Evolutionary conservation across 2,329 filamentous ascomycete genomes (phyloP).

Genomic region (Pseudogymnoascus sp.): DNA sequence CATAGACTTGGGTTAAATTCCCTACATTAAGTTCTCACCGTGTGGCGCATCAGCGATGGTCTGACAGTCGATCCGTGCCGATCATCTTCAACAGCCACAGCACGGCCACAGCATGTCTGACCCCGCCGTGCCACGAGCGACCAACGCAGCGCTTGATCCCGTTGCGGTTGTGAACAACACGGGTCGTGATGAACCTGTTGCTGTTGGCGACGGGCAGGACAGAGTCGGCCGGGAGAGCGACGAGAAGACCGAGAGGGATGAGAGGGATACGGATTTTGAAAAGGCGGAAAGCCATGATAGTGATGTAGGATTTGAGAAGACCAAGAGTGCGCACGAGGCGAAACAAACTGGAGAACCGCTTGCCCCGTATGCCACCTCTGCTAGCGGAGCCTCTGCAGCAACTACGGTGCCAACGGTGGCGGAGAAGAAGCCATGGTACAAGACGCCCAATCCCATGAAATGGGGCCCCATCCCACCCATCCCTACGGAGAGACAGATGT

Average conservation of each 20-base stretch:
- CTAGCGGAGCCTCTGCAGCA: not conserved
- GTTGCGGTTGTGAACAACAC: conserved; percentile 14
- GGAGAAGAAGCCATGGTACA: conserved; percentile 54
- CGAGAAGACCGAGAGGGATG: conserved; percentile 23
- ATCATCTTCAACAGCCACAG: not conserved
- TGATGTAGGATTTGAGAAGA: conserved; percentile 13
- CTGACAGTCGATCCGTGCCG: conserved; percentile 1
- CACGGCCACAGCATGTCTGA: conserved; percentile 1
- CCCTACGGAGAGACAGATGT: conserved; percentile 46
- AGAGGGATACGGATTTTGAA: conserved; percentile 19
- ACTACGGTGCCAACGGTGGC: not conserved
- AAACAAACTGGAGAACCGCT: not conserved
- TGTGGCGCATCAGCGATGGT: not conserved
- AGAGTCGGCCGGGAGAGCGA: conserved; percentile 18
- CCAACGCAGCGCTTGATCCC: conserved; percentile 11
- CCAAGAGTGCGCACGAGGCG: not conserved
- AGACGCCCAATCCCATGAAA: conserved; percentile 52
- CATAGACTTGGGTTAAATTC: not conserved
- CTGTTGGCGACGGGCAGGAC: conserved; percentile 18
- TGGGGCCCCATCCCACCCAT: conserved; percentile 52
- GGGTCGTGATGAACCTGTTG: conserved; percentile 17
- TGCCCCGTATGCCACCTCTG: not conserved
- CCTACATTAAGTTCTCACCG: not conserved
- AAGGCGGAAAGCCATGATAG: conserved; percentile 18
- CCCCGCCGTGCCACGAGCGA: not conserved